These are phyloP conservation scores for Globisporangium lucens DNA, from an alignment of 352 stramenopile species.

Conservation along the genomic window DNA sequence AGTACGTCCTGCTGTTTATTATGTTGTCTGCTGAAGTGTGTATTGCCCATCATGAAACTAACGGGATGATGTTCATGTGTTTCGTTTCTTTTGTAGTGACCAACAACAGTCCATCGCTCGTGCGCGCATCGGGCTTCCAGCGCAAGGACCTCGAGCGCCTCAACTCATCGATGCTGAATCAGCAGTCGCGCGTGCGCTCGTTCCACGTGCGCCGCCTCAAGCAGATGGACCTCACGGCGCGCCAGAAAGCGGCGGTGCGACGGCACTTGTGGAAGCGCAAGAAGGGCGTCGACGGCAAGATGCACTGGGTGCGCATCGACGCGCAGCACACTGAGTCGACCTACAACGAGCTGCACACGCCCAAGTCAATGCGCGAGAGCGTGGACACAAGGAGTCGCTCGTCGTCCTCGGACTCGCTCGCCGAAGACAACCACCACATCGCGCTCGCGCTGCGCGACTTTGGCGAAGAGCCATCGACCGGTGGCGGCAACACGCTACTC, in stretches of 20 bases:
- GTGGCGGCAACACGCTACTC: conserved; percentile 38
- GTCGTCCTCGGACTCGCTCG: conserved; percentile 52
- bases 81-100: conserved; percentile 19
- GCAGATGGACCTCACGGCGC: conserved; percentile 80
- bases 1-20: conserved; percentile 11
- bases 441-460: conserved; percentile 76
- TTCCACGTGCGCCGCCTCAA: conserved; percentile 85
- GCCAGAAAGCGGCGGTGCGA: conserved; percentile 75
- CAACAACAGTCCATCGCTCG: conserved; percentile 56
- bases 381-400: conserved; percentile 28
- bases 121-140: conserved; percentile 66
- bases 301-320: conserved; percentile 83
- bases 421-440: conserved; percentile 71
- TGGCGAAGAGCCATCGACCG: conserved; percentile 41
- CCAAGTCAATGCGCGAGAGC: conserved; percentile 30
- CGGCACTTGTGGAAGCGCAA: conserved; percentile 78
- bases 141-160: conserved; percentile 56
- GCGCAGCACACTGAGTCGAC: conserved; percentile 26
- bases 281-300: conserved; percentile 60
- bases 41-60: neutral
- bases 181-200: conserved; percentile 76
- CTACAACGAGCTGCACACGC: conserved; percentile 55
- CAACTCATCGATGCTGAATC: conserved; percentile 73
- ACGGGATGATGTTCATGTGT: neutral
- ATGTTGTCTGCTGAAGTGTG: neutral